A percentile compares a stretch with the other conserved stretches of the same genome.
Conservation (phyloP, 805 yeast genomes). For the Schwanniomyces sp. region DNA sequence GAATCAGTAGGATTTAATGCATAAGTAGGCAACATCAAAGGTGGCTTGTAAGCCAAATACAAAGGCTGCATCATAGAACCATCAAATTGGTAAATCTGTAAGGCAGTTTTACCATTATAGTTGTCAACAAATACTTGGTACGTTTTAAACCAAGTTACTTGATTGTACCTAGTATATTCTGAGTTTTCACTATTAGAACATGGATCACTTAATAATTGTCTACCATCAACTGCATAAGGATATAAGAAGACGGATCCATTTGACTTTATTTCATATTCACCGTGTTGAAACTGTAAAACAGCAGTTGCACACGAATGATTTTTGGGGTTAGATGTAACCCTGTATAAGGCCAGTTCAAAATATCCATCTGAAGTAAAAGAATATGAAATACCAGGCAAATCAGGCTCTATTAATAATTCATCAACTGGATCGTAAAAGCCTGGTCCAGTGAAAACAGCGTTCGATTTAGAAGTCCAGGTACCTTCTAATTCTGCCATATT, state of each 20-base stretch:
- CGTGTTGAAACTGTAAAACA: conserved; percentile 84
- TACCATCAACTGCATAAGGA: conserved; percentile 86
- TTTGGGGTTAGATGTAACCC: conserved; percentile 65
- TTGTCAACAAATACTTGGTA: conserved; percentile 64
- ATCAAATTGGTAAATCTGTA: conserved; percentile 73
- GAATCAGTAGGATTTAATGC: conserved; percentile 83
- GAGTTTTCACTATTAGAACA: conserved; percentile 59
- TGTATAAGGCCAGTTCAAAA: conserved; percentile 87
- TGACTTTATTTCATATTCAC: conserved; percentile 59
- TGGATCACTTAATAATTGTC: conserved; percentile 87
- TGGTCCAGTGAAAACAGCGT: conserved; percentile 95
- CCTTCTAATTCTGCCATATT: conserved; percentile 61
- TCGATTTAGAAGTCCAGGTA: conserved; percentile 94
- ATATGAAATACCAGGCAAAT: conserved; percentile 89
- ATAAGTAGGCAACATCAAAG: conserved; percentile 91
- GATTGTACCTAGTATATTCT: conserved; percentile 69
- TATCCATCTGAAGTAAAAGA: conserved; percentile 92
- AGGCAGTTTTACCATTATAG: conserved; percentile 80
- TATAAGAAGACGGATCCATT: conserved; percentile 70
- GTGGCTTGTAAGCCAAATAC: conserved; percentile 89
- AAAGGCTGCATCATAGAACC: conserved; percentile 84
- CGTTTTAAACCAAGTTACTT: conserved; percentile 56
- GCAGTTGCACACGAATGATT: conserved; percentile 86
- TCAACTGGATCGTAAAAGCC: conserved; percentile 95
- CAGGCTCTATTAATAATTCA: conserved; percentile 92